phyloP scores from a whole-genome alignment of 2,329 filamentous ascomycete genomes.

The Colletotrichum sp. region DNA sequence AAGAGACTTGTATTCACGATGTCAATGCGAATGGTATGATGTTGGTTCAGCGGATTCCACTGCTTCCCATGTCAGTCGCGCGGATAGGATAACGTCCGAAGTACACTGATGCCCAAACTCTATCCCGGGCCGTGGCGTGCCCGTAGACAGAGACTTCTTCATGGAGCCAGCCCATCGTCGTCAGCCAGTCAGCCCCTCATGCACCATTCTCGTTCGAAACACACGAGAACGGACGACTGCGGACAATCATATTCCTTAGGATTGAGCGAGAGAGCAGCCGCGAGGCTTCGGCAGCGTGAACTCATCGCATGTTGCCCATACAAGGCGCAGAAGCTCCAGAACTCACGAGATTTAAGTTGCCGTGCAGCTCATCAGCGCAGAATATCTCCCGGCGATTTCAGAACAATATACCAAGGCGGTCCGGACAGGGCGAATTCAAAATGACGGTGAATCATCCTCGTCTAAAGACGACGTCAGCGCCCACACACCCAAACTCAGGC shows the following conservation, averaged over 20 bases:
- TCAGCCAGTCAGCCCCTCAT: background rate
- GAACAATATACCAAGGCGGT: background rate
- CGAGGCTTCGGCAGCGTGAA: background rate
- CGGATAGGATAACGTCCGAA: background rate
- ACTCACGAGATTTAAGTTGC: background rate
- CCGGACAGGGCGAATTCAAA: background rate
- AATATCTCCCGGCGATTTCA: background rate
- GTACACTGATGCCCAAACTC: background rate
- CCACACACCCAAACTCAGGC: background rate
- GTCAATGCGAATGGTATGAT: background rate
- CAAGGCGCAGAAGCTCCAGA: background rate
- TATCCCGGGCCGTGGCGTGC: background rate
- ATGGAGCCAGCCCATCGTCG: background rate
- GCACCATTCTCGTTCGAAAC: background rate
- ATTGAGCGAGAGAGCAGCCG: background rate
- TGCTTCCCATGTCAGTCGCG: background rate
- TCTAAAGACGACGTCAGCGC: background rate
- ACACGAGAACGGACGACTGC: background rate
- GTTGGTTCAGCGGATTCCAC: background rate
- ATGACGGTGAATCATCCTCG: slow-evolving; percentile 4
- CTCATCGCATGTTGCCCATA: background rate
- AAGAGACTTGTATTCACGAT: background rate
- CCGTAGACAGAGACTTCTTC: background rate
- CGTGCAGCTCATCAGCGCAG: slow-evolving; percentile 3
- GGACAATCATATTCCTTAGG: background rate